Conservation (phyloP, 345 rosid genomes). For the Isatis tinctoria region DNA sequence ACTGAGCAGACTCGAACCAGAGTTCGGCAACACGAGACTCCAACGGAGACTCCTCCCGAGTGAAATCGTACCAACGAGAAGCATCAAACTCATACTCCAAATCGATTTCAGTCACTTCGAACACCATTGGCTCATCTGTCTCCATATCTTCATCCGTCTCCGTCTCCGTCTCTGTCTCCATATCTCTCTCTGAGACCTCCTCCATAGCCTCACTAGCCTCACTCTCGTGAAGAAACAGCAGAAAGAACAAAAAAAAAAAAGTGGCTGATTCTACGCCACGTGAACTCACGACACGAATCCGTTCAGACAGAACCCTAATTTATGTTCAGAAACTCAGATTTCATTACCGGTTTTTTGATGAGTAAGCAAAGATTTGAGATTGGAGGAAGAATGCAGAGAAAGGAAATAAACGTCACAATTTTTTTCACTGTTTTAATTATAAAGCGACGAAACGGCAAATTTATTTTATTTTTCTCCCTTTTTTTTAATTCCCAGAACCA, state of each 20-base stretch:
- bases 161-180: conserved; percentile 19
- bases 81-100: conserved; percentile 92
- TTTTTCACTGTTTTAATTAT: not conserved
- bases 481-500: not conserved
- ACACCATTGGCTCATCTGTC: conserved; percentile 40
- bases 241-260: not conserved
- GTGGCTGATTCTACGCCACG: not conserved
- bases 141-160: conserved; percentile 24
- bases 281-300: not conserved
- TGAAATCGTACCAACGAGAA: conserved; percentile 68
- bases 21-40: conserved; percentile 66
- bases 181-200: conserved; percentile 12
- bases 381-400: conserved; percentile 27
- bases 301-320: conserved; percentile 35
- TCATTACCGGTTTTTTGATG: conserved; percentile 22
- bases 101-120: conserved; percentile 76
- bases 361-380: not conserved
- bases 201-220: conserved; percentile 23
- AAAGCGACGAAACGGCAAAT: conserved; percentile 25
- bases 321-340: not conserved
- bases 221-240: not conserved
- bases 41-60: conserved; percentile 47
- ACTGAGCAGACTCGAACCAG: conserved; percentile 77
- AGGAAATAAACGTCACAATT: conserved; percentile 25
- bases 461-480: not conserved